Percentiles rank a stretch among this genome's conserved stretches.
phyloP scores from a whole-genome alignment of 2,329 filamentous ascomycete species.

The Zasmidium citrigriseum region DNA sequence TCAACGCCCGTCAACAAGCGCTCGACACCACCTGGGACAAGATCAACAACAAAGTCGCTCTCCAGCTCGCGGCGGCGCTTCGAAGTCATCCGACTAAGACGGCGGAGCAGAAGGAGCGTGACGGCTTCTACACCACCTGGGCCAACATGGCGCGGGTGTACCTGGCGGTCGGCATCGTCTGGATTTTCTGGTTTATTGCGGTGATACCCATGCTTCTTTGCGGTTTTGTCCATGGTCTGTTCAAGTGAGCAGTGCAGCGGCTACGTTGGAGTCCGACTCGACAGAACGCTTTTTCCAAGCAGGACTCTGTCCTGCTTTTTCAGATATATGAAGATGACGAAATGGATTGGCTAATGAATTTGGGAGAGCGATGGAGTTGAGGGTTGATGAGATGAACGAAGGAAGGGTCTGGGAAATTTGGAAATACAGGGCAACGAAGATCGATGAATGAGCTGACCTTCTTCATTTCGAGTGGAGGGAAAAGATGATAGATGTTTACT shows the following conservation, averaged over 20 bases:
- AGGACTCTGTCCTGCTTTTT: background rate
- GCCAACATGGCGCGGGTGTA: conserved; percentile 31
- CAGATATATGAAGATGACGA: background rate
- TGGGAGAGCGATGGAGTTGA: background rate
- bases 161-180: conserved; percentile 35
- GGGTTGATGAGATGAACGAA: too few species aligned
- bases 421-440: too few species aligned
- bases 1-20: conserved; percentile 56
- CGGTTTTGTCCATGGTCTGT: conserved; percentile 33
- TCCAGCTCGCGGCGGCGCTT: conserved; percentile 58
- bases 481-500: too few species aligned
- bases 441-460: too few species aligned
- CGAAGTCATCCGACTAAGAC: conserved; percentile 13
- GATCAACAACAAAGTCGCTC: conserved; percentile 70
- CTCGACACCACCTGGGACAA: conserved; percentile 69
- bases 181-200: conserved; percentile 39
- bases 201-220: conserved; percentile 36
- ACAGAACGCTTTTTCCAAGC: background rate
- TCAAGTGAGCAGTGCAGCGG: conserved; percentile 20
- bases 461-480: too few species aligned
- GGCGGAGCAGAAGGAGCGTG: conserved; percentile 15
- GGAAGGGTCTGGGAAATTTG: too few species aligned
- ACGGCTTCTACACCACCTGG: conserved; percentile 32
- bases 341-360: background rate
- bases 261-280: too few species aligned